These are phyloP conservation scores for Beauveria medogensis DNA, from an alignment of 2,329 filamentous ascomycete species.

Conservation along the genomic window DNA sequence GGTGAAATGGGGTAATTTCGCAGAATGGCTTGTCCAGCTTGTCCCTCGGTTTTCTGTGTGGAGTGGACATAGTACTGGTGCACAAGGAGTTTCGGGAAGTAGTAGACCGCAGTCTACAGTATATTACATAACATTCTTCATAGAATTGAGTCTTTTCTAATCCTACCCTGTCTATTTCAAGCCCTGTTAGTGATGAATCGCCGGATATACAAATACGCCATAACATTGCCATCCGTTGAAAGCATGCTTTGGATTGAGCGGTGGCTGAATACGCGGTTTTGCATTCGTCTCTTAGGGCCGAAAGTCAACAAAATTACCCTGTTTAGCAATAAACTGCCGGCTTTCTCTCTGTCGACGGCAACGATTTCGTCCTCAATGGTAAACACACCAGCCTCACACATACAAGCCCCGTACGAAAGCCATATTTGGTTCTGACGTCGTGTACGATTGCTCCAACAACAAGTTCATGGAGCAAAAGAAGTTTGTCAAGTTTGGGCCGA, in stretches of 20 bases:
- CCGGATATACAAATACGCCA: neutral
- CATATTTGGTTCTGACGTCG: slow-evolving; percentile 67
- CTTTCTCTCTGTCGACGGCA: slow-evolving; percentile 41
- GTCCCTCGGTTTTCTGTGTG: neutral
- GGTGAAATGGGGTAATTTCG: neutral
- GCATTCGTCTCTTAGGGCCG: neutral
- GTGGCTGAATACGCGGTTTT: neutral
- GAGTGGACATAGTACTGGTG: neutral
- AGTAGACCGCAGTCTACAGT: neutral
- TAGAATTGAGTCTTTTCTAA: neutral
- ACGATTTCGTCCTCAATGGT: slow-evolving; percentile 50
- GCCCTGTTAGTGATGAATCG: no score
- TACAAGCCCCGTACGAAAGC: slow-evolving; percentile 43
- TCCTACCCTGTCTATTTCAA: no score
- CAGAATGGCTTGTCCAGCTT: neutral
- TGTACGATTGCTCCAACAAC: slow-evolving; percentile 77
- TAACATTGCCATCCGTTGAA: neutral
- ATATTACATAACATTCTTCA: neutral
- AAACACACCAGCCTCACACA: slow-evolving; percentile 43
- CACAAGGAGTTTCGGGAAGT: slow-evolving; percentile 6
- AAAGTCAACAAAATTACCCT: slow-evolving; percentile 23
- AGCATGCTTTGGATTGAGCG: neutral
- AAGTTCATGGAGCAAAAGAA: slow-evolving; percentile 89
- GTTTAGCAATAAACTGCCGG: slow-evolving; percentile 42
- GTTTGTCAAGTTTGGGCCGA: slow-evolving; percentile 66